Evolutionary conservation across 768 basidiomycete species (phyloP), one percentile per base, ranked within the genome.

Genomic region (Amanita fuliginea): DNA sequence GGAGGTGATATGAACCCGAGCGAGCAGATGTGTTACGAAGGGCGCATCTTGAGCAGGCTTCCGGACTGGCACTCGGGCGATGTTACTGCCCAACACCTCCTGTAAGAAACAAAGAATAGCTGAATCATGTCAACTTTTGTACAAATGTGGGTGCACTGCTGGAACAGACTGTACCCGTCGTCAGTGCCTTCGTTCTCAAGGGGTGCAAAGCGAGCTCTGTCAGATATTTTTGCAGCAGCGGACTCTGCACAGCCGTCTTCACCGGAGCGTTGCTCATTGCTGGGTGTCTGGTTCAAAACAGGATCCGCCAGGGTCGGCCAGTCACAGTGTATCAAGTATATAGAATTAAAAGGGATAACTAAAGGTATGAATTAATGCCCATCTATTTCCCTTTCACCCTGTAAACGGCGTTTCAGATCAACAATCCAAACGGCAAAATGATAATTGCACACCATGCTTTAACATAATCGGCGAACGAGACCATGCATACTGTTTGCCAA

Each of bases 401-500:
- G 58, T 46, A 54, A 21, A 2, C 10, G 30, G 35, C 40, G 13
- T 26, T 64, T 39, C 65, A 53, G 42, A 36, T 40, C 13, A 8
- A 42, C 8, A 9, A 8, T 7, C 14, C 26, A 9, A 10, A 41
- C 16, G 14, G 6, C 16, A 19, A 16, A 5, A 33, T 11, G 48
- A 32, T 19, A 3, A 19, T 53, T 33, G 59, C 75, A 32, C 54
- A 85, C 86, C 89, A 92, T 50, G 70, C 74, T 65, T 93, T 95
- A 55, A 97, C 93, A 61, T 93, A 93, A 68, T 97, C 94, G 16
- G 94, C 93, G 55, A 97, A 85, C 18, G 90, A 93, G 57, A 98
- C 95, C 95, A 99, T 99, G 75, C 96, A 99, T 57, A 97, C 75
- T 6, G 92, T 96, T 68, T 96, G 92, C 92, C 92, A 96, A 62